Base-by-base conservation (phyloP, 495 filamentous ascomycete genomes). In the Aspergillus incahuasiensis region DNA sequence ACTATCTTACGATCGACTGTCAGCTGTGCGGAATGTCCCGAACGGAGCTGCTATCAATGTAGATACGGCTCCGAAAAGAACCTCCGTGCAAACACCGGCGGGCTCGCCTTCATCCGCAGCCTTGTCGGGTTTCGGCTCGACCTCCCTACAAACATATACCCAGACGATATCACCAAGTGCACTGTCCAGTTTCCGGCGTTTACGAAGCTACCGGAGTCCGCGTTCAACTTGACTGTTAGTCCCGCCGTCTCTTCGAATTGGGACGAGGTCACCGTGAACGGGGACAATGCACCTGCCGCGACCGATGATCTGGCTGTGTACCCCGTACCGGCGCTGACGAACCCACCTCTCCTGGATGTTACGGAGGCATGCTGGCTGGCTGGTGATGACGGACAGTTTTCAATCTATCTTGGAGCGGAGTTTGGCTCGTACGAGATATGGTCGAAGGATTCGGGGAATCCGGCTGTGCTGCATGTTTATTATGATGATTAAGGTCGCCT, bases 101-200 rank as follows among this genome's bases (percentile, higher is more conserved):
- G 41, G 15, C 51, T 47, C 11, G 46, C 49, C 20, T 55, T 34
- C 28, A 48, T 42, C 40, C 59, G 47, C 11, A 51, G 40, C 22
- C 51, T 62, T 5, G 50, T 62, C 16, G 59, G 51, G 35, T 57
- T 62, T 16, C 55, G 51, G 35, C 54, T 62, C 41, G 12, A 58
- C 28, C 46, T 55, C 16, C 59, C 59, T 0, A 42, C 28, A 1
- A 8, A 35, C 16, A 18, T 39, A 4, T 38, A 48, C 34, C 44
- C 44, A 9, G 32, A 41, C 43, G 12, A 46, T 16, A 34, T 58
- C 45, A 47, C 40, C 20, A 20, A 32, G 19, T 62, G 59, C 25
- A 55, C 55, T 6, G 48, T 62, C 3, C 59, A 57, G 15, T 62
- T 62, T 30, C 59, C 59, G 2, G 59, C 51, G 8, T 55, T 62